phyloP scores from a whole-genome alignment of 768 basidiomycete genomes.

The Boletus rubescentipes region DNA sequence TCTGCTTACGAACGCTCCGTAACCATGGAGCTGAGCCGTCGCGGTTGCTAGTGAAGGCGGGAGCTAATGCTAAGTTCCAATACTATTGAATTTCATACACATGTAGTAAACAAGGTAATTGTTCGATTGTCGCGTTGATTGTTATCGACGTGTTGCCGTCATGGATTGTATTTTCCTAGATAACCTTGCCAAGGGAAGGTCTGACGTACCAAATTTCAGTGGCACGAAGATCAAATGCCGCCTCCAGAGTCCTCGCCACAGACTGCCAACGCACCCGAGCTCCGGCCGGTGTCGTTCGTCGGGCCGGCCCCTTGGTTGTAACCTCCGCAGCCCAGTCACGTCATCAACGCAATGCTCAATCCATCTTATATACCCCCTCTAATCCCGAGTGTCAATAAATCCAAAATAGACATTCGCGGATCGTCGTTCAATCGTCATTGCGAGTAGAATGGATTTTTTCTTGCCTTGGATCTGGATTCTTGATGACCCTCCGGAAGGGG shows the following conservation, averaged over 20 bases:
- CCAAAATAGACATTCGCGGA: background rate
- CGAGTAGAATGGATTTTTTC: too few species aligned
- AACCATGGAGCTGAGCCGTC: background rate
- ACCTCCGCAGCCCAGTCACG: background rate
- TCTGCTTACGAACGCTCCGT: background rate
- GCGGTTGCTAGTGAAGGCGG: background rate
- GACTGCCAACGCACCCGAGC: background rate
- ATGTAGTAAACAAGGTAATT: background rate
- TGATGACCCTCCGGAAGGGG: too few species aligned
- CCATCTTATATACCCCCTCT: background rate
- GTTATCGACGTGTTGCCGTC: background rate
- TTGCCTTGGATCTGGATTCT: background rate
- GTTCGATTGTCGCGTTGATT: background rate
- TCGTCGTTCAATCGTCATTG: background rate
- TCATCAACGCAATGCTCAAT: background rate
- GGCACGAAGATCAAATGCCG: background rate
- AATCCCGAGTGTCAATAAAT: too few species aligned
- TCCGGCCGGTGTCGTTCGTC: background rate
- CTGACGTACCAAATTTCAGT: background rate
- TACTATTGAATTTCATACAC: background rate
- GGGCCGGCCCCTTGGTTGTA: background rate
- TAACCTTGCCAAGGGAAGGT: background rate
- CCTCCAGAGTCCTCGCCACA: background rate
- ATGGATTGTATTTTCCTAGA: background rate
- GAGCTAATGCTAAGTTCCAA: background rate